Percentiles rank a stretch among this genome's conserved stretches.
Evolutionary conservation across 2,329 filamentous ascomycete genomes (phyloP).

Genomic region (Ustilaginoidea virens): DNA sequence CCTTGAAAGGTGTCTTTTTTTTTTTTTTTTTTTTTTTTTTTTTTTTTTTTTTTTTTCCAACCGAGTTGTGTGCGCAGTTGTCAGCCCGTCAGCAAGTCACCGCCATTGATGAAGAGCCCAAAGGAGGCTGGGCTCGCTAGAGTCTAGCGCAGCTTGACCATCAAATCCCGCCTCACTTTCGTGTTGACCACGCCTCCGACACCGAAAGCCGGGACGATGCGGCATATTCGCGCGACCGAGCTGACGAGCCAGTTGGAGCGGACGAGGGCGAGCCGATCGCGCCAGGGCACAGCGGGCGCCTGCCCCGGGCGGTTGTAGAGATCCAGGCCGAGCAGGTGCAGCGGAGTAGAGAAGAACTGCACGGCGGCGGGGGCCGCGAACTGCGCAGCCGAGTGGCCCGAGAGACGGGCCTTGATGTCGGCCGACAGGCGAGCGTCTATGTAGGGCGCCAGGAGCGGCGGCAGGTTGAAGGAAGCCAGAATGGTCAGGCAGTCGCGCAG

Average conservation of each 20-base stretch:
- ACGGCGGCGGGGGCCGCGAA: constrained; percentile 66
- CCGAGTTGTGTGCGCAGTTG: constrained; percentile 1
- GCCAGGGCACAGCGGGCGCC: constrained; percentile 20
- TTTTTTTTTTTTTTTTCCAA: neutral
- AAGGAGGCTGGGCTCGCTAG: no score
- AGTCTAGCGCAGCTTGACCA: constrained; percentile 41
- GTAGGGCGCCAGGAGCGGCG: constrained; percentile 57
- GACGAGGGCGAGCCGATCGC: constrained; percentile 52
- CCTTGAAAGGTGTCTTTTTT: no score
- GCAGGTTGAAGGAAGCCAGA: constrained; percentile 84
- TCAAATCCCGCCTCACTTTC: constrained; percentile 50
- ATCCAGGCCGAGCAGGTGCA: constrained; percentile 76
- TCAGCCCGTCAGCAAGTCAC: no score
- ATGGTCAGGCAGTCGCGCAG: constrained; percentile 76
- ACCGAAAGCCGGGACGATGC: constrained; percentile 81
- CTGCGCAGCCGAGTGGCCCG: constrained; percentile 53
- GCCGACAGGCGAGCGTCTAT: constrained; percentile 40
- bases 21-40: neutral
- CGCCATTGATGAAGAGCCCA: no score
- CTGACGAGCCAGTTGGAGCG: constrained; percentile 62
- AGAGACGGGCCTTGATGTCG: constrained; percentile 27
- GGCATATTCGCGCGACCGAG: constrained; percentile 58
- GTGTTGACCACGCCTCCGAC: constrained; percentile 76
- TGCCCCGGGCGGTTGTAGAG: constrained; percentile 57
- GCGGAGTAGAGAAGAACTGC: constrained; percentile 65